A percentile compares a stretch with the other conserved stretches of the same genome.
Conservation (phyloP, 2,329 filamentous ascomycete species). For the Herpotrichia juniperi region DNA sequence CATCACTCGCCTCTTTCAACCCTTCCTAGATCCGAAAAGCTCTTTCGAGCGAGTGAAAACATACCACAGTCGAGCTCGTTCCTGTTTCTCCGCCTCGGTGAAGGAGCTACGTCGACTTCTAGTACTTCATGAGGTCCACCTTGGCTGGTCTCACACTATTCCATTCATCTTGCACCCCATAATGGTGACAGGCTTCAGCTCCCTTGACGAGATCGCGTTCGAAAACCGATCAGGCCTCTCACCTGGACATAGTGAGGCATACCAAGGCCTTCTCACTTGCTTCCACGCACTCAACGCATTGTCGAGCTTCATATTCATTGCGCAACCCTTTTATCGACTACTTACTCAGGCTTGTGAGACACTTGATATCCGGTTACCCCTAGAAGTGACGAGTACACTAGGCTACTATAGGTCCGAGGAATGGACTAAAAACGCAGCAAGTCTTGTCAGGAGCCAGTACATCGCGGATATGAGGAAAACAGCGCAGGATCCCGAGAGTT, state of each 20-base stretch:
- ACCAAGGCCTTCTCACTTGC: conserved; percentile 34
- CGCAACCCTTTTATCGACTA: conserved; percentile 35
- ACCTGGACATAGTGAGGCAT: conserved; percentile 22
- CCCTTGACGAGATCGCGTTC: conserved; percentile 30
- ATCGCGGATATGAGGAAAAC: conserved; percentile 31
- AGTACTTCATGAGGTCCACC: conserved; percentile 26
- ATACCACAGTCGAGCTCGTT: conserved; percentile 24
- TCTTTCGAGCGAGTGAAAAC: conserved; percentile 13
- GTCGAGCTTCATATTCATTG: conserved; percentile 32
- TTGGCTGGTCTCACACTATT: conserved; percentile 34
- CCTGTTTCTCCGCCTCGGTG: conserved; percentile 20
- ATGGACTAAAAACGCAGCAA: conserved; percentile 35
- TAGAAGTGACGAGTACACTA: conserved; percentile 20
- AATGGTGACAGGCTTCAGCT: conserved; percentile 29
- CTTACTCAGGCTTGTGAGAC: conserved; percentile 32
- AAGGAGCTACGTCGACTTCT: conserved; percentile 32
- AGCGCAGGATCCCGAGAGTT: conserved; percentile 18
- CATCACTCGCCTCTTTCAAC: conserved; percentile 31
- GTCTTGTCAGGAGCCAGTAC: conserved; percentile 35
- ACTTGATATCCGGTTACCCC: conserved; percentile 26
- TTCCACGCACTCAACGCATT: conserved; percentile 30
- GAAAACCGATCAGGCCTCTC: conserved; percentile 7
- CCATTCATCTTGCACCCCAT: conserved; percentile 33
- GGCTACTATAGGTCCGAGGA: conserved; percentile 33
- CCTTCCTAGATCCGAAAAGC: conserved; percentile 20